Percentiles rank a stretch among this genome's conserved stretches.
phyloP scores from a whole-genome alignment of 2,329 filamentous ascomycete species.

The Diaporthe aspalathi region DNA sequence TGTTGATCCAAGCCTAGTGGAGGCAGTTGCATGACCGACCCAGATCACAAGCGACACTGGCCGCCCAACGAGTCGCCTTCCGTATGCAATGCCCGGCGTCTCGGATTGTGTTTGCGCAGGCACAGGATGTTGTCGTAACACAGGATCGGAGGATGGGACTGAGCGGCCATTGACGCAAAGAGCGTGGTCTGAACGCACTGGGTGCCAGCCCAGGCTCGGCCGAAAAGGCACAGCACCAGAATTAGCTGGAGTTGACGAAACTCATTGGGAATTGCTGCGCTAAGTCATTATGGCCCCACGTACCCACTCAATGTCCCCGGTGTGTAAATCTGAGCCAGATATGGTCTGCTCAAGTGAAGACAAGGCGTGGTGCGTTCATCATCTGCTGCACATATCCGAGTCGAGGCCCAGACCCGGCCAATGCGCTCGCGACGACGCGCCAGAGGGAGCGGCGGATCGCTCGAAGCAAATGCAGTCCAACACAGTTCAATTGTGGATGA shows the following conservation, averaged over 20 bases:
- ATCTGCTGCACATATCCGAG: background rate
- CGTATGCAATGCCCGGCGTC: background rate
- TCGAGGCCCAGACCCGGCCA: background rate
- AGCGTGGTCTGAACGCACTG: background rate
- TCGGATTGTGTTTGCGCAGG: background rate
- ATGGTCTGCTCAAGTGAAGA: background rate
- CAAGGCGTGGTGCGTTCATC: background rate
- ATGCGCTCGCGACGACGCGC: background rate
- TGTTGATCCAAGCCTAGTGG: conserved; percentile 3
- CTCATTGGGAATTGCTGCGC: background rate
- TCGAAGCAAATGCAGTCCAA: background rate
- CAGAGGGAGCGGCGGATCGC: background rate
- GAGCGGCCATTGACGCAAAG: background rate
- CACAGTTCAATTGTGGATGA: background rate
- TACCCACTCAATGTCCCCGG: too few species aligned
- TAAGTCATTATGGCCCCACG: background rate
- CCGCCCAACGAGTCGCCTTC: background rate
- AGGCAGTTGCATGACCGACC: conserved; percentile 3
- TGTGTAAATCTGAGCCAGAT: background rate
- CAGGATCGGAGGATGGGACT: background rate
- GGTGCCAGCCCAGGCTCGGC: background rate
- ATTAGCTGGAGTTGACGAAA: background rate
- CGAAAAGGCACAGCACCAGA: background rate
- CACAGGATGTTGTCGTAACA: background rate
- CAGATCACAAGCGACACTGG: conserved; percentile 8